Percentiles rank a stretch among this genome's conserved stretches.
Conservation (phyloP, 2,329 filamentous ascomycete genomes). For the Thielaviopsis populi region DNA sequence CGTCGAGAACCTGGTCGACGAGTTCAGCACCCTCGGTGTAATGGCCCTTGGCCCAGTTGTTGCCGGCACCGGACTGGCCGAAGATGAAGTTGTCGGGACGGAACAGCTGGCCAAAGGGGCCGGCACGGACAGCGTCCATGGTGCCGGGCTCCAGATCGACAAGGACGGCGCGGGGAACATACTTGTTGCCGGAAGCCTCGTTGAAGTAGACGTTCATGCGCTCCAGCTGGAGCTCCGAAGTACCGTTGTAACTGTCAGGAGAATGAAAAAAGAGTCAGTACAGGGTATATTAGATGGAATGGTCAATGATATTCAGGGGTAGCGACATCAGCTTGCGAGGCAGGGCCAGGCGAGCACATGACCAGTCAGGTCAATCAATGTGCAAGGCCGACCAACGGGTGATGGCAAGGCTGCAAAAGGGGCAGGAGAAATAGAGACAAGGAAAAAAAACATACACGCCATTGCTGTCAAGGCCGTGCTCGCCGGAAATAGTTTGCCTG, state of each 20-base stretch:
- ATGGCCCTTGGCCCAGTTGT: slow-evolving; percentile 99
- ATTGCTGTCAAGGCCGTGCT: slow-evolving; percentile 94
- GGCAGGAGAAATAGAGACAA: neutral
- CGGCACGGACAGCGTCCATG: slow-evolving; percentile 97
- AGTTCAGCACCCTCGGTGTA: slow-evolving; percentile 99
- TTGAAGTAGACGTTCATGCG: slow-evolving; percentile 99
- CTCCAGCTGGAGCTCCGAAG: slow-evolving; percentile 97
- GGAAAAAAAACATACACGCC: slow-evolving; percentile 57
- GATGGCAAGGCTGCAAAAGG: neutral
- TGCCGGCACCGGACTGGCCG: slow-evolving; percentile 97
- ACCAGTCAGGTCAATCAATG: too few relatives aligned
- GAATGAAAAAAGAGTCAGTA: slow-evolving; percentile 1
- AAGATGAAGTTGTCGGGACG: slow-evolving; percentile 99
- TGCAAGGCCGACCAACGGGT: too few relatives aligned
- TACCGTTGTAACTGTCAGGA: slow-evolving; percentile 71
- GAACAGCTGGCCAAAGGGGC: slow-evolving; percentile 98
- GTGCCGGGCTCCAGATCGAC: slow-evolving; percentile 99
- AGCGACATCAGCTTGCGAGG: neutral
- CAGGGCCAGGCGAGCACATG: too few relatives aligned
- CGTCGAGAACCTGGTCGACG: slow-evolving; percentile 94
- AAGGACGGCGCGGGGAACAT: slow-evolving; percentile 96
- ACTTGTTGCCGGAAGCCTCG: slow-evolving; percentile 88
- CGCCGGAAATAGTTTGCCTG: slow-evolving; percentile 70
- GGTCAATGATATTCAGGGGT: slow-evolving; percentile 10
- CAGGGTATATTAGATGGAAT: neutral